Evolutionary conservation across 345 rosid species (phyloP).

Genomic region (Gossypium ekmanianum): DNA sequence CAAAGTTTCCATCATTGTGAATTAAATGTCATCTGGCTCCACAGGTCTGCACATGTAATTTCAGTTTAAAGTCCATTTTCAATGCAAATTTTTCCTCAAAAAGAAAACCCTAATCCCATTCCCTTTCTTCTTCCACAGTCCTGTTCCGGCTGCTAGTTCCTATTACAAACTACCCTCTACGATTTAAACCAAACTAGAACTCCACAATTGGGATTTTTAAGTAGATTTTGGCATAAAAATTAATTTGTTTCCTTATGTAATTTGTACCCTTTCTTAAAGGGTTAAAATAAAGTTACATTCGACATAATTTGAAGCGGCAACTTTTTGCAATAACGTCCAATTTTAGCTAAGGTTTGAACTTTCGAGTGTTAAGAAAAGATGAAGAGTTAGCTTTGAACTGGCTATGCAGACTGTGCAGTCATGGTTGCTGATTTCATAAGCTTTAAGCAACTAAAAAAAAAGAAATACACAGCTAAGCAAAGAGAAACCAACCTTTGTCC

Average conservation of each 20-base stretch:
- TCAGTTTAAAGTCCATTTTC: background rate
- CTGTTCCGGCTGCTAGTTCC: background rate
- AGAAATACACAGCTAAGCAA: too few relatives aligned
- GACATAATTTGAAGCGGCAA: too few relatives aligned
- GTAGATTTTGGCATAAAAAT: too few relatives aligned
- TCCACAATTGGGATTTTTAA: background rate
- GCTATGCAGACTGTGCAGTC: background rate
- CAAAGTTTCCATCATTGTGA: background rate
- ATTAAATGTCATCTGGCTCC: background rate
- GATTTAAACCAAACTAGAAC: background rate
- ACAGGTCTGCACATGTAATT: background rate
- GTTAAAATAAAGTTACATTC: too few relatives aligned
- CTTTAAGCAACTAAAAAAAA: too few relatives aligned
- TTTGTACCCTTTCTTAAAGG: too few relatives aligned
- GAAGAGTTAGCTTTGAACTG: background rate
- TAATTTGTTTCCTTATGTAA: too few relatives aligned
- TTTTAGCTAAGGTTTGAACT: background rate
- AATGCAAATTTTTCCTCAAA: background rate
- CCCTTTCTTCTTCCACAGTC: background rate
- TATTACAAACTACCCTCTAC: background rate
- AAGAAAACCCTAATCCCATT: background rate
- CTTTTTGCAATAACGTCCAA: background rate
- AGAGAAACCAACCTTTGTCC: conserved; percentile 52
- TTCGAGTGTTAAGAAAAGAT: too few relatives aligned
- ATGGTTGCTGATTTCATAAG: background rate